Evolutionary conservation across 1,284 basidiomycete species (phyloP), one percentile per base, ranked within the genome.

Genomic region (Tylopilus orsonianus): DNA sequence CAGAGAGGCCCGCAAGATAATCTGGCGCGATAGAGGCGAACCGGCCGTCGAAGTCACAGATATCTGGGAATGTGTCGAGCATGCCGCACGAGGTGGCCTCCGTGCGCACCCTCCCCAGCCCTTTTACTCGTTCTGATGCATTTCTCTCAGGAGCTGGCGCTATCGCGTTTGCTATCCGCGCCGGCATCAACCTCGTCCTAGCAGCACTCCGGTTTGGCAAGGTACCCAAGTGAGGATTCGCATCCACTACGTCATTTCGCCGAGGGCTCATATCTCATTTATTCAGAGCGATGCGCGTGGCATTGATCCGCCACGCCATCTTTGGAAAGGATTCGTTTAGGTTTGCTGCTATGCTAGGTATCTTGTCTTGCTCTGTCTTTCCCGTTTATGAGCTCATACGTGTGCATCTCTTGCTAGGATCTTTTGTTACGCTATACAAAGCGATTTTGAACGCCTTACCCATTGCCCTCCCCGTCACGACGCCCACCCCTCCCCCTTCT

Each of bases 311-410:
- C 2, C 83, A 80, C 67, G 91, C 91, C 0, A 71, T 95, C 32
- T 86, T 95, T 56, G 92, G 91, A 0, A 57, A 72, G 38, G 92
- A 94, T 60, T 85, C 89, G 0, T 77, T 86, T 60, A 77, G 93
- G 24, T 93, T 94, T 53, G 89, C 85, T 7, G 81, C 83, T 0
- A 94, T 93, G 90, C 73, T 96, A 26, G 91, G 90, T 84, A 52
- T 36, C 72, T 71, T 20, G 9, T 47, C 19, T 16, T 8, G 41
- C 14, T 38, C 10, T 10, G n/a, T 27, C 27, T 44, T 18, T 10
- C 18, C 4, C 16, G 30, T 14, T 22, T 8, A 30, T 12, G 16
- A 8, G 8, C 19, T 34, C 18, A 32, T 41, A 20, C 26, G 19
- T 3, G n/a, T 9, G 0, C 5, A 16, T 27, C 8, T 18, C 5